phyloP scores from a whole-genome alignment of 2,329 filamentous ascomycete species.

The Thermochaetoides dissita region DNA sequence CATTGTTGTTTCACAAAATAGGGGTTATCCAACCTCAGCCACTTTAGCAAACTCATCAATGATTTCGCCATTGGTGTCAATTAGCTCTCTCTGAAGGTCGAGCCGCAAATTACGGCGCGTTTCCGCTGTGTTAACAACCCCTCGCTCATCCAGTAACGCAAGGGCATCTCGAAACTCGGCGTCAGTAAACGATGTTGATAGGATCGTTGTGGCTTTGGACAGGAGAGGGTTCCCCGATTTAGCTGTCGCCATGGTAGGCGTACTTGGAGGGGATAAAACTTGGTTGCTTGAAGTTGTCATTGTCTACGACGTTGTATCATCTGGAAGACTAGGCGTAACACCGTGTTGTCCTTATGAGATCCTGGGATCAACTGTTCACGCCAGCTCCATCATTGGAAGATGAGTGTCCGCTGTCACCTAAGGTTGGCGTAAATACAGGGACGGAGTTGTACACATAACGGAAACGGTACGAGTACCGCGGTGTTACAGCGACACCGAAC shows the following conservation, averaged over 20 bases:
- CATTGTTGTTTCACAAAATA: neutral
- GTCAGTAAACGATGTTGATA: constrained; percentile 87
- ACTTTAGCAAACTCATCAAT: constrained; percentile 79
- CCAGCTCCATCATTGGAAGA: too few relatives aligned
- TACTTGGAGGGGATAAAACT: constrained; percentile 20
- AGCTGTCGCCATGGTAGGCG: constrained; percentile 19
- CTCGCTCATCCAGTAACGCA: constrained; percentile 58
- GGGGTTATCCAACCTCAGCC: constrained; percentile 51
- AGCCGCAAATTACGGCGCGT: constrained; percentile 66
- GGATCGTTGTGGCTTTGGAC: constrained; percentile 67
- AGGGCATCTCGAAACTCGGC: constrained; percentile 80
- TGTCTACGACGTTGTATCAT: neutral
- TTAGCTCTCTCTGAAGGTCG: constrained; percentile 80
- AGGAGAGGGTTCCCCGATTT: constrained; percentile 50
- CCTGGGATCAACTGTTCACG: too few relatives aligned
- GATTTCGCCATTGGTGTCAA: constrained; percentile 81
- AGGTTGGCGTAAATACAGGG: too few relatives aligned
- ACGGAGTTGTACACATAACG: too few relatives aligned
- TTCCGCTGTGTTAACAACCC: constrained; percentile 59
- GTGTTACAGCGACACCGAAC: too few relatives aligned
- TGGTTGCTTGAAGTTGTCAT: constrained; percentile 10
- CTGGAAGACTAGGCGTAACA: neutral
- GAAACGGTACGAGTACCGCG: too few relatives aligned
- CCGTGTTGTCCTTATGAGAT: too few relatives aligned
- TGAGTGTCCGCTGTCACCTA: too few relatives aligned